Evolutionary conservation across 257 asterid genomes (phyloP), one percentile per base, ranked within the genome.

Genomic region (Plectranthus barbatus): DNA sequence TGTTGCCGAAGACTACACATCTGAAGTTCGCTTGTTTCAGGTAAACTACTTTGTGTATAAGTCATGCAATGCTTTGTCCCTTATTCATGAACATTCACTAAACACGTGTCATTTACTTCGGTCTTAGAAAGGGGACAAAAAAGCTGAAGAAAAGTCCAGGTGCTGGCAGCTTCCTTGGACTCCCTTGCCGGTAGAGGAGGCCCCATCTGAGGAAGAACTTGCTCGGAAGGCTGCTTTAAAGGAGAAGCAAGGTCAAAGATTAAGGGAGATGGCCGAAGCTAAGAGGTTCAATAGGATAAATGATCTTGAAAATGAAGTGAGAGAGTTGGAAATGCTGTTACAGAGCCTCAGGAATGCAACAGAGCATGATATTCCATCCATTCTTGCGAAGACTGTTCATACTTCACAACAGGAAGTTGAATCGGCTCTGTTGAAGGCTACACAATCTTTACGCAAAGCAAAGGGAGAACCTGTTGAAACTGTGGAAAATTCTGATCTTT

Each of bases 121-220:
- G 53, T 58, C 41, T 70, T 76, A 93, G 99, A 82, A 74, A 69
- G 97, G 96, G 69, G 86, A 78, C 72, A 79, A 78, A 77, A 81
- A 87, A 74, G 95, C 87, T 8, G 97, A 87, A 77, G 94, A 93
- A 62, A 90, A 93, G 74, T 78, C 87, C 12, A 78, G 83, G 76
- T 82, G 74, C 76, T 93, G 97, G 99, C 97, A 93, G 85, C 95
- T 93, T 66, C 90, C 97, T 49, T 93, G 99, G 99, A 78, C 94
- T 64, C 99, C 99, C 24, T 13, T 80, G 68, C 95, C 90, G 36
- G 80, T 71, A 39, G 99, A 93, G 59, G 99, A 89, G 67, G 88
- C 79, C 53, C 99, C 97, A 34, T 93, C 97, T 11, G 99, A 87
- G 84, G 99, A 89, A 81, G 99, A 93, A 80, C 56, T 93, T 75